Evolutionary conservation across 306 rosid species (phyloP).

Genomic region (Ziziphus jujuba): DNA sequence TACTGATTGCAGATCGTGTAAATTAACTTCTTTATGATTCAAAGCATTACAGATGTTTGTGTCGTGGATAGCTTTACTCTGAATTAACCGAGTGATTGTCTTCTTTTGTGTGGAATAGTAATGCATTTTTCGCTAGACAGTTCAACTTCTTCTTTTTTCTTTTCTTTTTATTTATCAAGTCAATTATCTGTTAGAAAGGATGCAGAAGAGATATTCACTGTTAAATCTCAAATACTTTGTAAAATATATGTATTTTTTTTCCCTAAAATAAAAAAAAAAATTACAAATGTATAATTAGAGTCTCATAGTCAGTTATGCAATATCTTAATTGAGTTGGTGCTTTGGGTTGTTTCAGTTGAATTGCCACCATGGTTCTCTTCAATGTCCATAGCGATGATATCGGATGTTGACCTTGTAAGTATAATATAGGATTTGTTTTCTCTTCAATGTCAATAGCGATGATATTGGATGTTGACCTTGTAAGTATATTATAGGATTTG

Average conservation of each 20-base stretch:
- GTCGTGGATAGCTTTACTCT: not conserved
- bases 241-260: not conserved
- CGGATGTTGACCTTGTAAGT: conserved; percentile 87
- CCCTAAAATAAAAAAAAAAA: no score
- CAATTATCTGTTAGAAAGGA: not conserved
- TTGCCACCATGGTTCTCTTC: conserved; percentile 90
- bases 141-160: not conserved
- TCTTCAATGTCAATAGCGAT: conserved; percentile 70
- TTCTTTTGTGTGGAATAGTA: not conserved
- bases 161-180: not conserved
- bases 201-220: not conserved
- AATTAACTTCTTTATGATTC: not conserved
- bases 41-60: not conserved
- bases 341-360: conserved; percentile 69
- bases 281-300: not conserved
- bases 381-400: conserved; percentile 64
- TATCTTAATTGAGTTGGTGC: conserved; percentile 42
- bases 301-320: not conserved
- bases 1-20: not conserved
- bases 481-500: conserved; percentile 50
- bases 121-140: not conserved
- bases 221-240: not conserved
- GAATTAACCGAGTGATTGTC: not conserved
- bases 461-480: conserved; percentile 74
- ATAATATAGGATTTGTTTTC: conserved; percentile 39